Conservation (phyloP, 2,329 filamentous ascomycete species). For the Pyrenochaeta sp. region DNA sequence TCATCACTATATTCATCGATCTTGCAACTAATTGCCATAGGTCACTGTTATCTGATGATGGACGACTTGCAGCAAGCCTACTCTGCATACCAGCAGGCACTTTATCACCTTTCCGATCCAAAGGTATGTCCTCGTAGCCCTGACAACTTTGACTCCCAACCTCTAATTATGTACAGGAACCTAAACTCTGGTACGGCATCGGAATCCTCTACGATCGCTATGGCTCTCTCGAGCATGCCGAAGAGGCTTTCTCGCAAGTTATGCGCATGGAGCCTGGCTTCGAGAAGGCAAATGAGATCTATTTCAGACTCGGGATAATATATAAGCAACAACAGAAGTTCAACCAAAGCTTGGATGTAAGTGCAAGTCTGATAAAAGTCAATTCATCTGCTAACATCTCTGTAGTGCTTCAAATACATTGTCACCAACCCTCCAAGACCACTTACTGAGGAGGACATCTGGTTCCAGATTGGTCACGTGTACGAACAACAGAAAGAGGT, state of each 20-base stretch:
- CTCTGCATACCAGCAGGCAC: constrained; percentile 91
- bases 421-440: constrained; percentile 91
- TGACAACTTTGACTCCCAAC: constrained; percentile 5
- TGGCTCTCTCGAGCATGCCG: constrained; percentile 93
- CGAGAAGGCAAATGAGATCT: constrained; percentile 99
- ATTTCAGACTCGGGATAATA: constrained; percentile 98
- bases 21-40: constrained; percentile 54
- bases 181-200: constrained; percentile 98
- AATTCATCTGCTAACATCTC: constrained; percentile 14
- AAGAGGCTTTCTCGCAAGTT: constrained; percentile 97
- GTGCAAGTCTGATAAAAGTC: constrained; percentile 4
- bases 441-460: constrained; percentile 96
- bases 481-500: constrained; percentile 99
- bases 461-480: constrained; percentile 99
- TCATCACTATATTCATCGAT: constrained; percentile 8
- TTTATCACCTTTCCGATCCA: constrained; percentile 90
- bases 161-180: constrained; percentile 68
- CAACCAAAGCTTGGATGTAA: constrained; percentile 86
- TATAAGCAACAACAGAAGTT: constrained; percentile 99
- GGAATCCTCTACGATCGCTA: constrained; percentile 97
- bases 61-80: constrained; percentile 97
- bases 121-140: constrained; percentile 67
- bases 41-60: constrained; percentile 99
- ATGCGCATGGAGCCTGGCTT: constrained; percentile 99
- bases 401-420: constrained; percentile 98